phyloP scores from a whole-genome alignment of 371 early-diverging fungal species.

The Rhizomucor miehei region DNA sequence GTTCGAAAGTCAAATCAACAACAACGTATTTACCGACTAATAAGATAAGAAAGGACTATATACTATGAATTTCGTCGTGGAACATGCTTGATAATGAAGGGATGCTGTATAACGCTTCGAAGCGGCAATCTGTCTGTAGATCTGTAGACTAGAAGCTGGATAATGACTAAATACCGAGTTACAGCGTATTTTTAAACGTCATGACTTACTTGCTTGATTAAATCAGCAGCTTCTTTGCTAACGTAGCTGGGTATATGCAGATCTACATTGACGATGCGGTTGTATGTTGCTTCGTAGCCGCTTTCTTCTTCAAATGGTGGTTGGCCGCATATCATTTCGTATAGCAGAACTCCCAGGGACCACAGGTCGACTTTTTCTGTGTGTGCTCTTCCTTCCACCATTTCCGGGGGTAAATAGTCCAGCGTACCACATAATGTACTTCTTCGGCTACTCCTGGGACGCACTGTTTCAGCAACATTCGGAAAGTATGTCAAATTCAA shows the following conservation, averaged over 20 bases:
- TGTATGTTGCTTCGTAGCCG: constrained; percentile 67
- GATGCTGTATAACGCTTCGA: constrained; percentile 77
- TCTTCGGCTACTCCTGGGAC: constrained; percentile 48
- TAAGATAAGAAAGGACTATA: no score
- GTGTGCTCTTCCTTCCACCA: constrained; percentile 74
- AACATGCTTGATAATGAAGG: constrained; percentile 55
- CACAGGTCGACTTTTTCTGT: constrained; percentile 81
- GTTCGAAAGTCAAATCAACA: no score
- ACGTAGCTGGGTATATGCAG: constrained; percentile 81
- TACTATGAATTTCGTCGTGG: not conserved
- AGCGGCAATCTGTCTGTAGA: constrained; percentile 79
- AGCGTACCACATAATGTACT: constrained; percentile 96
- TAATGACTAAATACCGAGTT: not conserved
- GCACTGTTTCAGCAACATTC: not conserved
- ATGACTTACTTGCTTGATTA: constrained; percentile 73
- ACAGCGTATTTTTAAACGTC: not conserved
- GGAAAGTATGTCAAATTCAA: not conserved
- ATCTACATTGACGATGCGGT: constrained; percentile 83
- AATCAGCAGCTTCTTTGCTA: constrained; percentile 83
- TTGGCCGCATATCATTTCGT: constrained; percentile 93
- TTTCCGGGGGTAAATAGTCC: constrained; percentile 98
- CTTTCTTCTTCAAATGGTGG: constrained; percentile 94
- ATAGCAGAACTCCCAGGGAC: constrained; percentile 86
- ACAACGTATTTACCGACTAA: no score
- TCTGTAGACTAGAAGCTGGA: constrained; percentile 71